These are phyloP conservation scores for Paraleonurus japonicus DNA, from an alignment of 257 asterid genomes.

Conservation along the genomic window DNA sequence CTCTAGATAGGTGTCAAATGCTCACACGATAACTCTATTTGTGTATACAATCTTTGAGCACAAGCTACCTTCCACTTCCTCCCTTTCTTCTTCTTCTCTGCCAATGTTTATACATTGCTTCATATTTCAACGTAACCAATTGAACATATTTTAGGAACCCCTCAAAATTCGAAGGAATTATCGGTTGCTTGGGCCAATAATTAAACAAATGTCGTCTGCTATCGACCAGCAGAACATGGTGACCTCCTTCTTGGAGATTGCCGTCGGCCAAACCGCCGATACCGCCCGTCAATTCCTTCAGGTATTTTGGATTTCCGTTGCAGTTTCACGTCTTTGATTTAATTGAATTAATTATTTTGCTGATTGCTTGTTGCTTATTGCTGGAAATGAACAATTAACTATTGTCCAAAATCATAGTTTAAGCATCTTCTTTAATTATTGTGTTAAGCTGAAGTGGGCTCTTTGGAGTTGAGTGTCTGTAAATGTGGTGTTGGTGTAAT, in stretches of 20 bases:
- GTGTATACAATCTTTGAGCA: no score
- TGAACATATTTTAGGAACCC: no score
- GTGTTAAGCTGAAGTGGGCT: background rate
- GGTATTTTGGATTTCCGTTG: constrained; percentile 37
- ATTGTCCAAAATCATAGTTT: background rate
- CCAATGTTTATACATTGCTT: no score
- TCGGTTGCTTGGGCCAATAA: no score
- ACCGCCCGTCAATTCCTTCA: constrained; percentile 90
- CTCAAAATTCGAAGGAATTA: no score
- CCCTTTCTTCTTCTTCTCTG: no score
- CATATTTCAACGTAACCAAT: no score
- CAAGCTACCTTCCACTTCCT: no score
- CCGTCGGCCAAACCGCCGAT: constrained; percentile 77
- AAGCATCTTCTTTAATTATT: background rate
- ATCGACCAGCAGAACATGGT: constrained; percentile 67
- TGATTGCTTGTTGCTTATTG: no score
- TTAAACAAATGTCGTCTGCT: no score
- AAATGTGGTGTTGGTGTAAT: background rate
- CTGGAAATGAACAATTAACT: background rate
- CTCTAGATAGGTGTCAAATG: no score
- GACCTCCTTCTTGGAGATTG: constrained; percentile 76
- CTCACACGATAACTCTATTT: no score
- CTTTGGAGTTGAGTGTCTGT: background rate
- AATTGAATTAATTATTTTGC: background rate
- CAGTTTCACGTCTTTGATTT: background rate